Conservation (phyloP, 306 rosid species). For the Vigna angularis region DNA sequence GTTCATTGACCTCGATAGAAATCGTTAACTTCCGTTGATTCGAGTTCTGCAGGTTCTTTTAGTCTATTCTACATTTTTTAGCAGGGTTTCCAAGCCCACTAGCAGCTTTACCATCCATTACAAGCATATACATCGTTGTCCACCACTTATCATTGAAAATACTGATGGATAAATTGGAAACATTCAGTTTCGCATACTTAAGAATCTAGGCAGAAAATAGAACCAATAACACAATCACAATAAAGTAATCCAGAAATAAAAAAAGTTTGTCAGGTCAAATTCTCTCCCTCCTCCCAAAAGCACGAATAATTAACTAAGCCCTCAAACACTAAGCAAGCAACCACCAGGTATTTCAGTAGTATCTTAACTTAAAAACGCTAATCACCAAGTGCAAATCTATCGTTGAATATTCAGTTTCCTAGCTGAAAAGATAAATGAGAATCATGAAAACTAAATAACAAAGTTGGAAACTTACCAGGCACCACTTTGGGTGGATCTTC, state of each 20-base stretch:
- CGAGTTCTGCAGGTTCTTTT: slow-evolving; percentile 6
- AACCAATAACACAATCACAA: slow-evolving; percentile 29
- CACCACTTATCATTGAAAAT: not conserved
- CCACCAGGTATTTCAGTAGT: slow-evolving; percentile 7
- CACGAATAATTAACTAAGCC: not conserved
- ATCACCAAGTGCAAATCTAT: slow-evolving; percentile 15
- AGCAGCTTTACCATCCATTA: not conserved
- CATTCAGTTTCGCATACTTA: slow-evolving; percentile 13
- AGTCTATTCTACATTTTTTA: not conserved
- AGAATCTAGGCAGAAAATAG: not conserved
- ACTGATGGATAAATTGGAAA: not conserved
- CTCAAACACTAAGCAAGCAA: slow-evolving; percentile 10
- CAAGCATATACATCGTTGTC: not conserved
- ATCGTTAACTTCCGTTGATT: not conserved
- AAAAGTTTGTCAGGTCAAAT: not conserved
- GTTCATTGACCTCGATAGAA: not conserved
- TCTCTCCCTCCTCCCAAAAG: not conserved
- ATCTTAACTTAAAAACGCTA: not conserved
- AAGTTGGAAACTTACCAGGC: slow-evolving; percentile 65
- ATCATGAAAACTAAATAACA: not conserved
- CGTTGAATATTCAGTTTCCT: not conserved
- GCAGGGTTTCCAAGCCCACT: slow-evolving; percentile 1
- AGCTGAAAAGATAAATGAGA: slow-evolving; percentile 8
- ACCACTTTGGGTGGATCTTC: slow-evolving; percentile 82
- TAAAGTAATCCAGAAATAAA: slow-evolving; percentile 1